Evolutionary conservation across 1,284 basidiomycete genomes (phyloP).

Genomic region (Apiotrichum mycotoxinovorans): DNA sequence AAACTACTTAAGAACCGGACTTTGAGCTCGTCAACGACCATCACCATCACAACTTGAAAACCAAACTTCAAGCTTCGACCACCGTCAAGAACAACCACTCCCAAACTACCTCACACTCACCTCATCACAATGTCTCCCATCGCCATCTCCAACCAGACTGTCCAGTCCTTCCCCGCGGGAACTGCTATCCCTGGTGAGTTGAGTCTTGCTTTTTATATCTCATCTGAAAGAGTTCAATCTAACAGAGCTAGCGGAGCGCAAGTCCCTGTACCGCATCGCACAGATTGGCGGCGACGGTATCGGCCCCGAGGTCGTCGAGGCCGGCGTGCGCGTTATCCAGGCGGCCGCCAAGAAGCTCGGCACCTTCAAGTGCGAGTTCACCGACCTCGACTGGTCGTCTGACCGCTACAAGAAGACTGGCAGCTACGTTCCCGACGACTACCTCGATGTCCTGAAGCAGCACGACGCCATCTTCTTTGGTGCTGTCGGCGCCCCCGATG

Average conservation of each 20-base stretch:
- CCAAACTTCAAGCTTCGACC: too few species aligned
- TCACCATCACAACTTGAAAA: too few species aligned
- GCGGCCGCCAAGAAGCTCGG: conserved; percentile 35
- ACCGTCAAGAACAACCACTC: too few species aligned
- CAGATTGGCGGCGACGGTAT: conserved; percentile 59
- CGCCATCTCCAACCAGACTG: conserved; percentile 9
- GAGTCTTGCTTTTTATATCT: too few species aligned
- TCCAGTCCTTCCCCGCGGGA: conserved; percentile 17
- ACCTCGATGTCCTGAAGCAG: conserved; percentile 44
- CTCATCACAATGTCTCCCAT: conserved; percentile 22
- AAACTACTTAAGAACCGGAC: too few species aligned
- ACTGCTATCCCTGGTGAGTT: conserved; percentile 19
- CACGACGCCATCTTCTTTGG: conserved; percentile 51
- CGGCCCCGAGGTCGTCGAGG: conserved; percentile 55
- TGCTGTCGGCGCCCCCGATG: conserved; percentile 51
- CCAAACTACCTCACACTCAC: too few species aligned
- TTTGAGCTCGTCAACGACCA: too few species aligned
- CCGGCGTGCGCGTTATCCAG: conserved; percentile 47
- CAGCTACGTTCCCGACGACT: conserved; percentile 49
- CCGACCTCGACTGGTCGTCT: conserved; percentile 47
- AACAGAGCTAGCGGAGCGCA: conserved; percentile 21
- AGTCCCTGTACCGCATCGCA: conserved; percentile 53
- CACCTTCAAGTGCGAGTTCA: conserved; percentile 46
- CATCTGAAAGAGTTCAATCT: too few species aligned
- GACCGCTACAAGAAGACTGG: conserved; percentile 46